Evolutionary conservation across 352 stramenopile genomes (phyloP), one percentile per base, ranked within the genome.

Genomic region (Phytophthora constricta): DNA sequence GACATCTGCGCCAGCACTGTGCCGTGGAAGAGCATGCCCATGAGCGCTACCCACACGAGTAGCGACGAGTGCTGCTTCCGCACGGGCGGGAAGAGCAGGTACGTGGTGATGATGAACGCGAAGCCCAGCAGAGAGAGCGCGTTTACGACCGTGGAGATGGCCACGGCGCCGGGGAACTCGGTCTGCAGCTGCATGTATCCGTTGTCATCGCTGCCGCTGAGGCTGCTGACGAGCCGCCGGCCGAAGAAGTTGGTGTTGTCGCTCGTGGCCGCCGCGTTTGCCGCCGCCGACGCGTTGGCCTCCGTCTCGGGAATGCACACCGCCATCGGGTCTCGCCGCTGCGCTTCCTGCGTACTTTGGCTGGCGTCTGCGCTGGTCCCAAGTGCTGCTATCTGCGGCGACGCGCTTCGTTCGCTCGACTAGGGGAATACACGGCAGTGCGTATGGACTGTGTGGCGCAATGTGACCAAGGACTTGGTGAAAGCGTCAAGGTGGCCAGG

Each of bases 21-120:
- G 55, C 80, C 80, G 65, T 96, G 86, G 76, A 92, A 95, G 13
- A 89, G 68, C 65, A 95, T 80, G 37, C 86, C 86, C 74, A 91
- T 87, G 57, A 93, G 68, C 46, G 88, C 84, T 34, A 96, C 89
- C 82, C 85, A 96, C 33, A 94, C 72, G 39, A 96, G 77, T 50
- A 92, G 75, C 50, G 71, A 84, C 51, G 86, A 92, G 75, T 92
- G 82, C 54, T 92, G 86, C 52, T 90, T 90, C 19, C 87, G 84
- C 60, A 96, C 72, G 27, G 88, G 86, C 42, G 85, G 86, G 71
- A 96, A 95, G 16, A 94, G 53, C 33, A 92, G 58, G 68, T 94
- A 96, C 28, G 81, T 92, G 42, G 82, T 66, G 59, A 96, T 79
- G 49, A 96, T 86, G 54, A 95, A 86, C 14, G 89, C 62, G 60